Evolutionary conservation across 1,284 basidiomycete genomes (phyloP).

Genomic region (Ustilago trichophora): DNA sequence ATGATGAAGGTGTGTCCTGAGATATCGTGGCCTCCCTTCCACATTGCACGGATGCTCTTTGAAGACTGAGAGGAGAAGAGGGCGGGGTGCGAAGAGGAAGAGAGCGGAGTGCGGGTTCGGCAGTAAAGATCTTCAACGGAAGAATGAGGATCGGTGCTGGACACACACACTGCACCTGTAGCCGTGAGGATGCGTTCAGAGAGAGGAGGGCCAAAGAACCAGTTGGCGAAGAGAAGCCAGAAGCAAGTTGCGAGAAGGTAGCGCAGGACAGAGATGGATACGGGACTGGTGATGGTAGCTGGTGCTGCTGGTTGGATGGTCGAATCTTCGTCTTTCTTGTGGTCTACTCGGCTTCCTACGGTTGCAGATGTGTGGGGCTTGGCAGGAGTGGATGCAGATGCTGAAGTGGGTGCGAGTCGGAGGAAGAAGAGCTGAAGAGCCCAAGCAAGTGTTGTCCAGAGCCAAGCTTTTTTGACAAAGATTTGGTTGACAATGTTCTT

Average conservation of each 20-base stretch:
- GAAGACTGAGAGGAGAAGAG: conserved; percentile 13
- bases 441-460: conserved; percentile 74
- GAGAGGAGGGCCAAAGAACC: conserved; percentile 91
- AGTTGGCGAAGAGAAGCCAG: conserved; percentile 71
- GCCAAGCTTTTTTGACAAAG: conserved; percentile 92
- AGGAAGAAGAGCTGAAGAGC: conserved; percentile 30
- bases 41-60: conserved; percentile 36
- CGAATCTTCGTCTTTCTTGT: conserved; percentile 20
- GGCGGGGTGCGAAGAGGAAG: conserved; percentile 24
- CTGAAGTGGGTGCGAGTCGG: conserved; percentile 9
- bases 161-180: conserved; percentile 83
- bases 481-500: conserved; percentile 81
- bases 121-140: conserved; percentile 51
- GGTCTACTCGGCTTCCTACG: conserved; percentile 2
- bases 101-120: conserved; percentile 35
- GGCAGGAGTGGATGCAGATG: background rate
- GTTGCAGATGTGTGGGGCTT: conserved; percentile 3
- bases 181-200: conserved; percentile 78
- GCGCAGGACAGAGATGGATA: conserved; percentile 34
- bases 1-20: conserved; percentile 94
- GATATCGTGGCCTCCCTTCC: conserved; percentile 87
- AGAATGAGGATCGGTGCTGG: conserved; percentile 10
- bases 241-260: conserved; percentile 27
- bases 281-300: conserved; percentile 33
- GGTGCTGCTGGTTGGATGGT: background rate